phyloP scores from a whole-genome alignment of 1,139 yeast species.

The Oligophagozyma castellii region DNA sequence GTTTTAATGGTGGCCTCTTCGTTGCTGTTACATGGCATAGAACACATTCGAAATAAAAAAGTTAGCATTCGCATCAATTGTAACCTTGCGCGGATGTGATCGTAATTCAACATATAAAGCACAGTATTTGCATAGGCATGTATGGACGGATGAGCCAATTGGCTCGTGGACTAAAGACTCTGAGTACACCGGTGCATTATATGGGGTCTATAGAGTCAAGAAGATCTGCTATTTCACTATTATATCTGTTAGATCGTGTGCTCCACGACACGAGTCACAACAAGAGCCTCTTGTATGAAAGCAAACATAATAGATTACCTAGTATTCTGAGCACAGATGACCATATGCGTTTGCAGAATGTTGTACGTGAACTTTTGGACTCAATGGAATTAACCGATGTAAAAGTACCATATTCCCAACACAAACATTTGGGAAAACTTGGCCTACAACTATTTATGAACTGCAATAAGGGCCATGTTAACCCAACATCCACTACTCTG shows the following conservation, averaged over 20 bases:
- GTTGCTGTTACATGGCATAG: too few relatives aligned
- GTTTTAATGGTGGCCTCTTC: too few relatives aligned
- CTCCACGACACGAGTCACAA: slow-evolving; percentile 12
- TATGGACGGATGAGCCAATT: too few relatives aligned
- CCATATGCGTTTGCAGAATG: slow-evolving; percentile 10
- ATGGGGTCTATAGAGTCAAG: slow-evolving; percentile 6
- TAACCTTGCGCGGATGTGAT: too few relatives aligned
- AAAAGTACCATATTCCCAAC: slow-evolving; percentile 3
- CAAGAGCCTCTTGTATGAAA: slow-evolving; percentile 12
- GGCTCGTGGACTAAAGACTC: slow-evolving; percentile 17
- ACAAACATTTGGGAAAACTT: slow-evolving; percentile 13
- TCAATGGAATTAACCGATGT: slow-evolving; percentile 11
- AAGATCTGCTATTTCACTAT: slow-evolving; percentile 8
- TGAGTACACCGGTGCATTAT: slow-evolving; percentile 17
- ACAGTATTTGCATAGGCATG: too few relatives aligned
- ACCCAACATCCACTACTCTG: slow-evolving; percentile 13
- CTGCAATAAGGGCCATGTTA: slow-evolving; percentile 10
- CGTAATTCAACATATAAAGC: too few relatives aligned
- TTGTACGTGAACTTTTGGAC: slow-evolving; percentile 13
- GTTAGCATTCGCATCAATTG: too few relatives aligned
- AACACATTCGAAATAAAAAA: too few relatives aligned
- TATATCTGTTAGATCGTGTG: slow-evolving; percentile 13
- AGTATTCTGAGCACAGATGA: slow-evolving; percentile 14
- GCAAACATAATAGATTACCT: slow-evolving; percentile 15
- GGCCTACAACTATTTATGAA: slow-evolving; percentile 18